Conservation (phyloP, 495 filamentous ascomycete species). For the Hypoxylon trugodes region DNA sequence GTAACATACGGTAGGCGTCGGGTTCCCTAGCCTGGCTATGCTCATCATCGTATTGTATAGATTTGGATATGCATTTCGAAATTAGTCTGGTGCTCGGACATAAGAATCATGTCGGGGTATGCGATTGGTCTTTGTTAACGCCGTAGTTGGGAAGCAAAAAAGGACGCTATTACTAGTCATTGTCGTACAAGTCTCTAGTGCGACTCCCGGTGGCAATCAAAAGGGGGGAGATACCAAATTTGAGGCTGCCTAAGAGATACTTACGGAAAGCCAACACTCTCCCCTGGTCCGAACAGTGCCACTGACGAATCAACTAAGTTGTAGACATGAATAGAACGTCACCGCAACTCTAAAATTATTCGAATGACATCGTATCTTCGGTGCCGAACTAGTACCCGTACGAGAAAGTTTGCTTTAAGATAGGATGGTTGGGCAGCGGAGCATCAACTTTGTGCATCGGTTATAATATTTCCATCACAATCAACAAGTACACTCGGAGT, state of each 20-base stretch:
- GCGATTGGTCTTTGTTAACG: neutral
- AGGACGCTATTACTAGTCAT: neutral
- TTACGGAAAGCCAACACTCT: constrained; percentile 8
- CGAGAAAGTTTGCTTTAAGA: constrained; percentile 27
- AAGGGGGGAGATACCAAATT: neutral
- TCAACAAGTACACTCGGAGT: neutral
- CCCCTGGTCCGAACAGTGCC: neutral
- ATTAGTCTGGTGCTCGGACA: neutral
- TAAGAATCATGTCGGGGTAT: neutral
- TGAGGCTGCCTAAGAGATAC: neutral
- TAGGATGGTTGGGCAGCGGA: constrained; percentile 28
- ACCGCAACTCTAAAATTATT: neutral
- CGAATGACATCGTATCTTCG: constrained; percentile 15
- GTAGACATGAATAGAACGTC: constrained; percentile 24
- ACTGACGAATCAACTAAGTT: constrained; percentile 7
- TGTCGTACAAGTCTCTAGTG: constrained; percentile 15
- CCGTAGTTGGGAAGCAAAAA: neutral
- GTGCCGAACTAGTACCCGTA: constrained; percentile 24
- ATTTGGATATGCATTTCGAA: neutral
- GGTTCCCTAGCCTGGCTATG: constrained; percentile 14
- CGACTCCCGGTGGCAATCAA: neutral
- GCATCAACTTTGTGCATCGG: constrained; percentile 20
- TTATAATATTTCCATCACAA: neutral
- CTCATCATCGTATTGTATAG: neutral
- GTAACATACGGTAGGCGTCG: neutral